These are phyloP conservation scores for Diaporthe aspalathi DNA, from an alignment of 2,329 filamentous ascomycete genomes.

Conservation along the genomic window DNA sequence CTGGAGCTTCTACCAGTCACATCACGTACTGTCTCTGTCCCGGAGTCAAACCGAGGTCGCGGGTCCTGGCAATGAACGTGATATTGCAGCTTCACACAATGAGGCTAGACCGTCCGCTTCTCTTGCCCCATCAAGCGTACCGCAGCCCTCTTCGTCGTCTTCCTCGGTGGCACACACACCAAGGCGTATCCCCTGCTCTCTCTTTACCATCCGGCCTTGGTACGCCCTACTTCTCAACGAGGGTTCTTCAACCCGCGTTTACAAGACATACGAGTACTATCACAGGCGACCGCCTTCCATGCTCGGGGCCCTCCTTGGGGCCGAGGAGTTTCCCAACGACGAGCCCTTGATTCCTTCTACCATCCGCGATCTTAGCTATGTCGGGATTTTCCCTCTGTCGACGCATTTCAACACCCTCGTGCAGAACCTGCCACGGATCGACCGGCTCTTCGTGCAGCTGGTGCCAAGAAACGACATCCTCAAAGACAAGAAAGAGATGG, in stretches of 20 bases:
- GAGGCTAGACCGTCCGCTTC: not conserved
- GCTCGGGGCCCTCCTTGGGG: slow-evolving; percentile 62
- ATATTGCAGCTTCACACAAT: not conserved
- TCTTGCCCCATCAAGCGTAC: not conserved
- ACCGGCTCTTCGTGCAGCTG: slow-evolving; percentile 66
- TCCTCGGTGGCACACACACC: slow-evolving; percentile 14
- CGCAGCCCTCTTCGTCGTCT: not conserved
- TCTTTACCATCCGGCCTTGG: slow-evolving; percentile 75
- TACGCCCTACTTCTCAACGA: slow-evolving; percentile 76
- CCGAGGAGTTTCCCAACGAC: slow-evolving; percentile 53
- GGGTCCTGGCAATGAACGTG: not conserved
- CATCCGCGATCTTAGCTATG: slow-evolving; percentile 66
- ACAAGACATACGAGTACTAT: slow-evolving; percentile 78
- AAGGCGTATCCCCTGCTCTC: slow-evolving; percentile 46
- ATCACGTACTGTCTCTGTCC: slow-evolving; percentile 68
- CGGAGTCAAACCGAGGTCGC: slow-evolving; percentile 39
- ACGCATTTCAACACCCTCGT: slow-evolving; percentile 67
- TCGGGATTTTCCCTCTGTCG: slow-evolving; percentile 75
- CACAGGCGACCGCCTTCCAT: slow-evolving; percentile 72
- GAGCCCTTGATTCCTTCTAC: slow-evolving; percentile 52
- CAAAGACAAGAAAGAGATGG: slow-evolving; percentile 51
- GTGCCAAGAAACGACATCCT: slow-evolving; percentile 51
- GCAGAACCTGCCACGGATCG: slow-evolving; percentile 60
- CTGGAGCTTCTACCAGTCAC: slow-evolving; percentile 73
- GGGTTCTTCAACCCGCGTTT: slow-evolving; percentile 78